A percentile compares a stretch with the other conserved stretches of the same genome.
These are phyloP conservation scores for Naumovozyma dairenensis DNA, from an alignment of 805 yeast genomes.

Conservation along the genomic window DNA sequence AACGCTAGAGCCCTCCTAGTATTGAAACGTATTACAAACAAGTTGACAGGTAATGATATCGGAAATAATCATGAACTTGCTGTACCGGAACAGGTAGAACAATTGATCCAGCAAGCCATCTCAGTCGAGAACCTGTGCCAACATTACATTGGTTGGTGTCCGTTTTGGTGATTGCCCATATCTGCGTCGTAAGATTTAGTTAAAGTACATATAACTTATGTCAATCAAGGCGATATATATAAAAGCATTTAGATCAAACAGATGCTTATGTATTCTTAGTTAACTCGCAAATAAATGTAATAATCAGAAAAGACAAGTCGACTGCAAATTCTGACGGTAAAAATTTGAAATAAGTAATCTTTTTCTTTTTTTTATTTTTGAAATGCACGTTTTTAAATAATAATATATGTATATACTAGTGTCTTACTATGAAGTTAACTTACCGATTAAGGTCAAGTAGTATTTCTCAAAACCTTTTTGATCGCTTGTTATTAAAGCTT, in stretches of 20 bases:
- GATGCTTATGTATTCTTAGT: no score
- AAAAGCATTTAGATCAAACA: no score
- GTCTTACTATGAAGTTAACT: conserved; percentile 9
- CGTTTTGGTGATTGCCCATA: conserved; percentile 64
- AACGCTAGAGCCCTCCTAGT: conserved; percentile 89
- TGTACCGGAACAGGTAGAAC: conserved; percentile 86
- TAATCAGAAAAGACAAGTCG: no score
- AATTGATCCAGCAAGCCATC: conserved; percentile 89
- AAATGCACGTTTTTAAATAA: not conserved
- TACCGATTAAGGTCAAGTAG: conserved; percentile 38
- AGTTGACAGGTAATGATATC: conserved; percentile 89
- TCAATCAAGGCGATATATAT: no score
- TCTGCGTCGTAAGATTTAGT: not conserved
- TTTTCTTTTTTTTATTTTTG: not conserved
- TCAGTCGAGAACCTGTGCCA: conserved; percentile 92
- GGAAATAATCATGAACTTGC: conserved; percentile 58
- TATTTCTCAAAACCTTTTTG: conserved; percentile 63
- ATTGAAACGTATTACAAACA: conserved; percentile 80
- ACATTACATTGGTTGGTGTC: conserved; percentile 98
- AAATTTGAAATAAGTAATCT: no score
- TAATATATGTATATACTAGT: not conserved
- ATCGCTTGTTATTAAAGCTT: conserved; percentile 44
- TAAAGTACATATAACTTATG: no score
- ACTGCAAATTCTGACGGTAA: no score
- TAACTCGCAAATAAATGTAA: no score